Conservation (phyloP, 2,329 filamentous ascomycete species). For the Ceratocystis albifundus region DNA sequence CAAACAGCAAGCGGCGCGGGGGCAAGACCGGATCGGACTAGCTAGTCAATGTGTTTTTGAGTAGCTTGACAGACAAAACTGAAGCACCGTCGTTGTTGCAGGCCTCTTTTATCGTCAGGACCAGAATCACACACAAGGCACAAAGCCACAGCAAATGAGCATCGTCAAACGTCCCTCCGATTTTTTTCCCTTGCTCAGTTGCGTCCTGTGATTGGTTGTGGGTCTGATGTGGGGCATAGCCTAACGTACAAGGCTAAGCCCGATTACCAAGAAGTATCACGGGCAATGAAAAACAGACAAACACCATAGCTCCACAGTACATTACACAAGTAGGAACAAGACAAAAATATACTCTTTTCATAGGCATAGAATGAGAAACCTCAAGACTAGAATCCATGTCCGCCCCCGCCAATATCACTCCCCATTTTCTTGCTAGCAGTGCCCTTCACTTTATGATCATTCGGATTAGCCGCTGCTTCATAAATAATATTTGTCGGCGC, state of each 20-base stretch:
- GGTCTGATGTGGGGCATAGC: constrained; percentile 14
- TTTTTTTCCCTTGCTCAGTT: constrained; percentile 4
- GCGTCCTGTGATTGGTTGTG: constrained; percentile 15
- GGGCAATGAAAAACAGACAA: background rate
- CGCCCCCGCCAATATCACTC: constrained; percentile 39
- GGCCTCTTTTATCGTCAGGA: background rate
- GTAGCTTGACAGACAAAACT: background rate
- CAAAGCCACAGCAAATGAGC: background rate
- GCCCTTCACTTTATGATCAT: constrained; percentile 64
- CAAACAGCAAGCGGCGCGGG: background rate
- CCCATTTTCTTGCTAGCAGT: constrained; percentile 44
- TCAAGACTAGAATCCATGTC: background rate
- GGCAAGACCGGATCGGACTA: background rate
- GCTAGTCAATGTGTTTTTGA: background rate
- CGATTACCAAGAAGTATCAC: background rate
- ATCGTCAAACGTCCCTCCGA: background rate
- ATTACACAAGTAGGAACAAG: background rate
- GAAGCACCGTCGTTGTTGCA: background rate
- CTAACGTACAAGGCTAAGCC: constrained; percentile 5
- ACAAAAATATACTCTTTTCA: background rate
- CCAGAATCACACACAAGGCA: constrained; percentile 1
- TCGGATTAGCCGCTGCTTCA: constrained; percentile 85
- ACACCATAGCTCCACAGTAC: background rate
- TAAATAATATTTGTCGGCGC: constrained; percentile 74
- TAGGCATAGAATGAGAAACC: background rate